Base-by-base conservation (phyloP, 2,329 filamentous ascomycete species). In the Venturia pyrina region DNA sequence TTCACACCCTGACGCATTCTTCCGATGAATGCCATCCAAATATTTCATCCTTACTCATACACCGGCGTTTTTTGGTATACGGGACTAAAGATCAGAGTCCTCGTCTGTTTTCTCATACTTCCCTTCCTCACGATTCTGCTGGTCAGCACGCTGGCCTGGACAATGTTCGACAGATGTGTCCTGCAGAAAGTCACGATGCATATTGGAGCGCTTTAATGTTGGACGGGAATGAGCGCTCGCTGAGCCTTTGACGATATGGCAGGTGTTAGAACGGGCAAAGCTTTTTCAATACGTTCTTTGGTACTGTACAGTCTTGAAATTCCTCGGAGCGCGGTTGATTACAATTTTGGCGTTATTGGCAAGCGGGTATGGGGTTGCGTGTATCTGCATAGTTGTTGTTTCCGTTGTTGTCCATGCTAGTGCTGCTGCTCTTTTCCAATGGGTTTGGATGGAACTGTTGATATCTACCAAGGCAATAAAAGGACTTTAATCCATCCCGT, bases 261-360 rank as follows among this genome's bases (percentile, higher is more conserved):
- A 37, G 53, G 32, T 59, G 28, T 21, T 59, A 59, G 53, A 59
- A 59, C 53, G 53, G 53, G 32, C 53, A 59, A 59, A 34, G 32
- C 53, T 59, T 59, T 56, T 59, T 59, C 53, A 59, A 59, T 59
- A 59, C 53, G 28, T 21, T 59, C 53, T 59, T 59, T 59, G 53
- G 53, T 59, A 59, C 53, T 59, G 53, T 59, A 37, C 53, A 34
- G 32, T 59, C 53, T 59, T 59, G 53, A 40, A 59, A 24, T 57
- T 28, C 50, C 28, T 40, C 32, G n/a, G 53, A 34, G 53, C 53
- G 15, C 28, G 15, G 53, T n/a, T 59, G 28, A 21, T 1, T 59
- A 37, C 19, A 32, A 37, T 37, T 59, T 37, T 59, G 53, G 53
- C 53, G 53, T 59, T 59, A 28, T 37, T 34, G 53, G 53, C 53